Base-by-base conservation (phyloP, 1,284 basidiomycete species). In the Polyporus tsugae region DNA sequence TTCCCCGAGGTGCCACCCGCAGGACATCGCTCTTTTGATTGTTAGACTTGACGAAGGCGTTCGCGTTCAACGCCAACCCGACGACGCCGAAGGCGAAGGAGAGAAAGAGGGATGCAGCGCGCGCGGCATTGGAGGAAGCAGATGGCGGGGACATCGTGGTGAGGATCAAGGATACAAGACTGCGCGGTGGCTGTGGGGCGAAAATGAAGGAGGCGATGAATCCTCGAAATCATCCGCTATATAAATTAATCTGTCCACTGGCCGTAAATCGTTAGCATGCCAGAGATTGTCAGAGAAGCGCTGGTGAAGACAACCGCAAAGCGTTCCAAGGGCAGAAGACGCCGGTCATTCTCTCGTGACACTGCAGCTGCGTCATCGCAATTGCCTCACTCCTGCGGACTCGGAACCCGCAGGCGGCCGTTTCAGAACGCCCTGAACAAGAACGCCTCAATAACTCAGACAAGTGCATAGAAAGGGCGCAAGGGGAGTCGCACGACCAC, bases 11-110 rank as follows among this genome's bases (percentile, higher is more conserved):
- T 4, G 74, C 78, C 57, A 66, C 65, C 19, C 63, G 58, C 41
- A 65, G 64, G 57, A 83, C 65, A 11, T 66, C 63, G n/a, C 73
- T 69, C 65, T 80, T 77, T 63, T 75, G 67, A 62, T 79, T 66
- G 66, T 81, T 77, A 42, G 73, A 84, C 80, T 83, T 83, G 73
- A 81, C 75, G 70, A 82, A 76, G 6, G 82, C 81, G 76, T 84
- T 80, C 62, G 84, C 73, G 53, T 80, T 82, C 4, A 82, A 75
- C 29, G 76, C 76, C 53, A 77, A 73, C 35, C 79, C 78, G 41
- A 82, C 74, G 65, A 81, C 71, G 66, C 78, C 79, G 63, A 81
- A 83, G 33, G 75, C 77, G 71, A 78, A 81, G 63, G 79, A 74
- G 65, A 85, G 76, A 68, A 77, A 74, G 69, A 84, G 78, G 6